Evolutionary conservation across 2,329 filamentous ascomycete genomes (phyloP).

Genomic region (Pseudogymnoascus sp.): DNA sequence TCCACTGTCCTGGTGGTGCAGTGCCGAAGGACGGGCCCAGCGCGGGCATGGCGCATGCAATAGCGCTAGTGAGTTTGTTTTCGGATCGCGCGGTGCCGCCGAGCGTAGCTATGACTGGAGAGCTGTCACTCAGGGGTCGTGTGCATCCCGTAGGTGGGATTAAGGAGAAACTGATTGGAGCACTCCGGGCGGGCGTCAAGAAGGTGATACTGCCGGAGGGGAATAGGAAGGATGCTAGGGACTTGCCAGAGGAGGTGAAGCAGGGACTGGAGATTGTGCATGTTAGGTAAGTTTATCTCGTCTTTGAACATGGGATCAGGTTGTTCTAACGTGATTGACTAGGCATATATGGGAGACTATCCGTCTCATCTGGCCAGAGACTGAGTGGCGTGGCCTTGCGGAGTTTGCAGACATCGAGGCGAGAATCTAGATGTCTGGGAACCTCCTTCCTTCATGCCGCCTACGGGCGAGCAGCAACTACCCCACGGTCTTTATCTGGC

Average conservation of each 20-base stretch:
- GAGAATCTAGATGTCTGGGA: slow-evolving; percentile 49
- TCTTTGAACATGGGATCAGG: slow-evolving; percentile 17
- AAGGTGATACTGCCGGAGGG: slow-evolving; percentile 80
- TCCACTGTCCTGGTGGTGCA: slow-evolving; percentile 89
- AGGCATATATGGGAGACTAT: slow-evolving; percentile 95
- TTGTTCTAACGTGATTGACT: slow-evolving; percentile 18
- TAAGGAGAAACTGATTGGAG: slow-evolving; percentile 97
- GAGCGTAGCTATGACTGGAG: slow-evolving; percentile 87
- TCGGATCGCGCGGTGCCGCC: slow-evolving; percentile 78
- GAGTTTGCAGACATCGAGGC: slow-evolving; percentile 66
- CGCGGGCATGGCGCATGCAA: slow-evolving; percentile 87
- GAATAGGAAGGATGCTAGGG: slow-evolving; percentile 87
- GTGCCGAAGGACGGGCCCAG: slow-evolving; percentile 88
- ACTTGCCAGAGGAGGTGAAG: slow-evolving; percentile 83
- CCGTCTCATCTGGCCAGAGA: slow-evolving; percentile 83
- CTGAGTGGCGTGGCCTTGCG: slow-evolving; percentile 69
- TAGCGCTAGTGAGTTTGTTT: slow-evolving; percentile 87
- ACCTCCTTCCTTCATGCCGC: not conserved
- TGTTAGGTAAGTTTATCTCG: slow-evolving; percentile 57
- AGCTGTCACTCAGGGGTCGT: slow-evolving; percentile 73
- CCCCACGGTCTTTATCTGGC: not conserved
- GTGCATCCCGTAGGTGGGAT: slow-evolving; percentile 94
- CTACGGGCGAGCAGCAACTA: not conserved
- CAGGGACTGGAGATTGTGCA: slow-evolving; percentile 81
- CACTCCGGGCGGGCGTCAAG: slow-evolving; percentile 86